These are phyloP conservation scores for Salicornia ramosissima DNA, from an alignment of 148 eudicot genomes.

Conservation along the genomic window DNA sequence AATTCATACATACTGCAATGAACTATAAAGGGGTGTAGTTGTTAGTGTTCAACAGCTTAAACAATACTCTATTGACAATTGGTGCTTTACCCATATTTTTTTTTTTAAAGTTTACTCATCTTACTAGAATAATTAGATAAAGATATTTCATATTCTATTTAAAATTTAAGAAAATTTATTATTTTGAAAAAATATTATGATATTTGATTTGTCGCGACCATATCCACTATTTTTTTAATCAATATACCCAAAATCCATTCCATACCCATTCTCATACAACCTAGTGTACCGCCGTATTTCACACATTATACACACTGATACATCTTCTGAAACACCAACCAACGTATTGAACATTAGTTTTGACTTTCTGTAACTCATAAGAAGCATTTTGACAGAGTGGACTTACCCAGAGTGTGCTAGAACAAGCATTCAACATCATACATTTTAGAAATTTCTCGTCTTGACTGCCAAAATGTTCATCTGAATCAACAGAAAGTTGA, in stretches of 20 bases:
- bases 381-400: not conserved
- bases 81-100: too few species aligned
- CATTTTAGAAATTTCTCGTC: conserved; percentile 54
- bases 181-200: too few species aligned
- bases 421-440: conserved; percentile 52
- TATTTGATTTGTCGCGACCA: too few species aligned
- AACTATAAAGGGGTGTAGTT: not conserved
- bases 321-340: not conserved
- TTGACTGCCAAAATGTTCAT: conserved; percentile 30
- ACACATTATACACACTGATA: not conserved
- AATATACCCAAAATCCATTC: too few species aligned
- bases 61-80: too few species aligned
- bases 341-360: not conserved
- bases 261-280: too few species aligned
- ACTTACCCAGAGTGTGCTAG: conserved; percentile 60
- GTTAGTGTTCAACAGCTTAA: not conserved
- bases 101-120: too few species aligned
- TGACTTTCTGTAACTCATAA: not conserved
- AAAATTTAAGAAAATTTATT: too few species aligned
- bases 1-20: too few species aligned
- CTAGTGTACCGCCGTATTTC: not conserved
- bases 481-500: conserved; percentile 40
- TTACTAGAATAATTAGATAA: too few species aligned
- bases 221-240: too few species aligned
- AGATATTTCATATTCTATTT: too few species aligned